Evolutionary conservation across 2,329 filamentous ascomycete genomes (phyloP).

Genomic region (Diaporthe aspalathi): DNA sequence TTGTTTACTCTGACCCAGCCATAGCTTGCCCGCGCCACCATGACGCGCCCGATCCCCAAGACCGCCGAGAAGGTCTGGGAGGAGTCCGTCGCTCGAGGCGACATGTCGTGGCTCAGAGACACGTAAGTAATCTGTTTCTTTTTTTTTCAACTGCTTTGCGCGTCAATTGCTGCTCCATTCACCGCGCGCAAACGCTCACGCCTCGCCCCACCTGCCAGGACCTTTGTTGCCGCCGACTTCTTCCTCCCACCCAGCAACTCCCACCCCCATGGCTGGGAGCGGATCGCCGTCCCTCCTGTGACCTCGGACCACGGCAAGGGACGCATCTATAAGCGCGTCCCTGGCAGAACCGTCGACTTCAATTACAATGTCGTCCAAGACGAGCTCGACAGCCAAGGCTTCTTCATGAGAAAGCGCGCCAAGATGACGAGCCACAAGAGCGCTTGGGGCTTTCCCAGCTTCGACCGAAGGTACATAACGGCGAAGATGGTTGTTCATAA

Average conservation of each 20-base stretch:
- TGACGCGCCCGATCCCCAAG: background rate
- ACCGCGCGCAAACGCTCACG: background rate
- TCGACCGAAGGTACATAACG: slow-evolving; percentile 42
- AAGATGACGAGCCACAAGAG: slow-evolving; percentile 47
- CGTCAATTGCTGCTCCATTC: background rate
- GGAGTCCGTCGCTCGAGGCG: background rate
- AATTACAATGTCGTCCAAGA: slow-evolving; percentile 40
- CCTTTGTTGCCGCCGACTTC: slow-evolving; percentile 42
- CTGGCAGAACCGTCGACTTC: slow-evolving; percentile 32
- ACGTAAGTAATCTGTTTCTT: slow-evolving; percentile 15
- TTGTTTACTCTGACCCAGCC: slow-evolving; percentile 30
- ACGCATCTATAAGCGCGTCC: slow-evolving; percentile 49
- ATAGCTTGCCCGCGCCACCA: background rate
- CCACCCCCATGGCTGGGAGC: slow-evolving; percentile 46
- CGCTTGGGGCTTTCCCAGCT: slow-evolving; percentile 49
- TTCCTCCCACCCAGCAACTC: slow-evolving; percentile 42
- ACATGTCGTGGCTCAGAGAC: slow-evolving; percentile 32
- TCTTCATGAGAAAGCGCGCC: slow-evolving; percentile 50
- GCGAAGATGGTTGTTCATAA: slow-evolving; percentile 25
- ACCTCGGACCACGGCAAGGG: slow-evolving; percentile 35
- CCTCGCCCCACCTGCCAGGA: slow-evolving; percentile 29
- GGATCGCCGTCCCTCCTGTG: slow-evolving; percentile 45
- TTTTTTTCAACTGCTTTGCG: background rate
- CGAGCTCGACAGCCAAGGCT: slow-evolving; percentile 51
- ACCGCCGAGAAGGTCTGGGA: slow-evolving; percentile 19